phyloP scores from a whole-genome alignment of 2,329 filamentous ascomycete species.

The Cordyceps fumosorosea region DNA sequence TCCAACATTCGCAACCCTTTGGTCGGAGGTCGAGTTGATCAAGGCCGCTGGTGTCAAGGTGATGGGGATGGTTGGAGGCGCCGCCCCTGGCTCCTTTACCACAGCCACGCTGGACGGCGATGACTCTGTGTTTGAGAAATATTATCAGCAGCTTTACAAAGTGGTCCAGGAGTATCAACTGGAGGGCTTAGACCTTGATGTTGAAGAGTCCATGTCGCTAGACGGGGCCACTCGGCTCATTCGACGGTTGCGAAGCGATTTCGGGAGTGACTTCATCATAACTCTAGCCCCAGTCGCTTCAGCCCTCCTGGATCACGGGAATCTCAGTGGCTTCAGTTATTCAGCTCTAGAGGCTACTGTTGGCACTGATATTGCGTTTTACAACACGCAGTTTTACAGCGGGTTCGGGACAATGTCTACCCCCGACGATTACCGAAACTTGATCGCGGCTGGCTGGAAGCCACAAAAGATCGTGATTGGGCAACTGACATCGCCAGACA shows the following conservation, averaged over 20 bases:
- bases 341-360: slow-evolving; percentile 57
- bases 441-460: slow-evolving; percentile 58
- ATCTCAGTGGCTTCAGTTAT: slow-evolving; percentile 75
- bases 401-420: slow-evolving; percentile 59
- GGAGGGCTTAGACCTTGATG: slow-evolving; percentile 65
- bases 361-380: slow-evolving; percentile 64
- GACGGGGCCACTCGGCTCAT: slow-evolving; percentile 57
- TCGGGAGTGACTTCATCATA: slow-evolving; percentile 62
- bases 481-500: slow-evolving; percentile 65
- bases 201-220: slow-evolving; percentile 69
- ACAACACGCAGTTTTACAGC: slow-evolving; percentile 85
- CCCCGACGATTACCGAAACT: slow-evolving; percentile 34
- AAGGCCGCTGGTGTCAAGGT: slow-evolving; percentile 67
- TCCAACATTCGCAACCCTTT: slow-evolving; percentile 59
- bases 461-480: slow-evolving; percentile 68
- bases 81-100: slow-evolving; percentile 64
- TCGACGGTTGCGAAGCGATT: slow-evolving; percentile 57
- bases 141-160: slow-evolving; percentile 60
- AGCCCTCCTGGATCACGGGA: slow-evolving; percentile 49
- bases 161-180: slow-evolving; percentile 54
- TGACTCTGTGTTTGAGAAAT: slow-evolving; percentile 56
- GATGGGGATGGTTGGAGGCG: slow-evolving; percentile 78
- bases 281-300: slow-evolving; percentile 74
- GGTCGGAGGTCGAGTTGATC: slow-evolving; percentile 66
- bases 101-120: slow-evolving; percentile 45